Base-by-base conservation (phyloP, 208 protist genomes). In the Wallacemonas sp. region DNA sequence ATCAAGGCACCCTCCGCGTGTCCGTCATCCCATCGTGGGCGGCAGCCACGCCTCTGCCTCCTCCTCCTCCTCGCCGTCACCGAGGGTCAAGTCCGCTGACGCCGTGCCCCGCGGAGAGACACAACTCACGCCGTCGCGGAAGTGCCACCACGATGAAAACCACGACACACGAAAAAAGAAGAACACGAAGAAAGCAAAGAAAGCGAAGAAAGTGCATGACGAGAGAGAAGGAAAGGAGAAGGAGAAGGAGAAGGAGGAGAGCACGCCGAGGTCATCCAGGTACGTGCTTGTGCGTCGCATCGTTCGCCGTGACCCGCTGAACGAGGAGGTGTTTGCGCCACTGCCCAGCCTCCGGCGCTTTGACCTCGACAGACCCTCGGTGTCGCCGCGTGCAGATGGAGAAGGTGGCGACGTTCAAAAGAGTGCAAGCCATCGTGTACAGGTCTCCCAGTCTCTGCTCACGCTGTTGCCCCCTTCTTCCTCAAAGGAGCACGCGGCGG, bases 321-420 rank as follows among this genome's bases (percentile, higher is more conserved):
- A 38, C 30, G 28, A 2, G 2, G 22, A 58, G 19, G 51, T 21
- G 11, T 58, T 39, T 38, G 28, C 15, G 28, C 51, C 51, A 14
- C 31, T 58, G 51, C 51, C 51, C 5, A 58, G 51, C 51, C 2
- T 58, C 28, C 30, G 51, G 3, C 17, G 11, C 0, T 26, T 8
- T 9, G 8, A 19, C 26, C 22, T 5, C 42, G 42, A 41, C 9
- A 14, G 6, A 14, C 9, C 36, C 9, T 6, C 36, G 6, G 36
- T 93, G 87, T 72, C 79, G 86, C 30, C 77, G 91, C 11, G 86
- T 86, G 44, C 81, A 93, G 71, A 95, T 86, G 2, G 86, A 95
- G 44, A 76, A 84, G 12, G 89, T 93, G 70, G 89, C 86, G 31
- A 84, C 75, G 9, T 91, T 93, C 59, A 86, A 95, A n/a, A n/a